phyloP scores from a whole-genome alignment of 108 stramenopile species.

The Skeletonema menzelii region DNA sequence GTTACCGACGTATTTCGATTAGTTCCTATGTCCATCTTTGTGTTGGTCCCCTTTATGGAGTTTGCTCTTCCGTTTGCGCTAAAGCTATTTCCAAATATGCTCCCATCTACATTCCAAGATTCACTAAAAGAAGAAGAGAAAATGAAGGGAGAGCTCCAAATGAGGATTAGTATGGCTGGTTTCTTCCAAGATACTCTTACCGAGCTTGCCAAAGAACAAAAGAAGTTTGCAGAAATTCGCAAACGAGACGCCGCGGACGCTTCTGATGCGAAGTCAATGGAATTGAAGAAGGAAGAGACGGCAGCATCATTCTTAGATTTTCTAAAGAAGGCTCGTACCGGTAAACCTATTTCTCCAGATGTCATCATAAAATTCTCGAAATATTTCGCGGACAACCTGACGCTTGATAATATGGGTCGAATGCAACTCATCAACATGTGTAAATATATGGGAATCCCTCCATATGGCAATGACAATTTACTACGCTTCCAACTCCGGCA shows the following conservation, averaged over 20 bases:
- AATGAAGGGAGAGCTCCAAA: slow-evolving; percentile 94
- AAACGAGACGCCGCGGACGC: slow-evolving; percentile 49
- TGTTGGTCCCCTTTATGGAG: slow-evolving; percentile 98
- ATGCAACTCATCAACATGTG: slow-evolving; percentile 97
- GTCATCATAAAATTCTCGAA: slow-evolving; percentile 83
- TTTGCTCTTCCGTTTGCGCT: slow-evolving; percentile 97
- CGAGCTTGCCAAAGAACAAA: slow-evolving; percentile 86
- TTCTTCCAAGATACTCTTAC: slow-evolving; percentile 96
- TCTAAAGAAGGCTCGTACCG: slow-evolving; percentile 88
- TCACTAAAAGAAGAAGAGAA: slow-evolving; percentile 95
- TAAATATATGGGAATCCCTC: slow-evolving; percentile 94
- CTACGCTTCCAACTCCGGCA: slow-evolving; percentile 95
- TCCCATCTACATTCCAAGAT: slow-evolving; percentile 99
- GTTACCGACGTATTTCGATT: slow-evolving; percentile 96
- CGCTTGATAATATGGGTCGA: slow-evolving; percentile 95
- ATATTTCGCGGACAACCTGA: slow-evolving; percentile 96
- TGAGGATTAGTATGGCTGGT: slow-evolving; percentile 93
- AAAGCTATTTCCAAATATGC: slow-evolving; percentile 97
- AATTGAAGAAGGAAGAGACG: slow-evolving; percentile 66
- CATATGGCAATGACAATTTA: slow-evolving; percentile 93
- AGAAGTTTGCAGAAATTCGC: slow-evolving; percentile 60
- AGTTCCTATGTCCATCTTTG: slow-evolving; percentile 95
- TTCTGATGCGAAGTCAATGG: slow-evolving; percentile 52
- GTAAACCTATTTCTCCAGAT: slow-evolving; percentile 86
- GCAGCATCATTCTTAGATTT: slow-evolving; percentile 87